Conservation (phyloP, 2,329 filamentous ascomycete species). For the Thielaviopsis ethacetica region DNA sequence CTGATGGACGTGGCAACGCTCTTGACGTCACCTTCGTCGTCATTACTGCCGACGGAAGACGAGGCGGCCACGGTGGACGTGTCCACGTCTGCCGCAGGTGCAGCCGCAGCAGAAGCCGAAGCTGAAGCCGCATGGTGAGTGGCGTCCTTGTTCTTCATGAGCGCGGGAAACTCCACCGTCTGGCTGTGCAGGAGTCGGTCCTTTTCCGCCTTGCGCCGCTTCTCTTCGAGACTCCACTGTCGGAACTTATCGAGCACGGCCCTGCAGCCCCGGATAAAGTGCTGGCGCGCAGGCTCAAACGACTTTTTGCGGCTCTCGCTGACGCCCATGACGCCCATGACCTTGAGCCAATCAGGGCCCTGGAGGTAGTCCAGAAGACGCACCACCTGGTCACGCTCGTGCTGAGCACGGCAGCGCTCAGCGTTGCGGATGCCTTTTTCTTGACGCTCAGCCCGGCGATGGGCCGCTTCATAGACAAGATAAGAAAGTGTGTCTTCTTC, state of each 20-base stretch:
- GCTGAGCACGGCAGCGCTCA: conserved; percentile 47
- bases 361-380: conserved; percentile 64
- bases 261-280: conserved; percentile 73
- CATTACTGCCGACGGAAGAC: conserved; percentile 15
- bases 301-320: conserved; percentile 75
- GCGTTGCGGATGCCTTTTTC: conserved; percentile 48
- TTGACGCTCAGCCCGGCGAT: conserved; percentile 41
- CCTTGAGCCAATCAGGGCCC: conserved; percentile 80
- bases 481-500: conserved; percentile 39
- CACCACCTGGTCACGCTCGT: conserved; percentile 49
- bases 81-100: conserved; percentile 14
- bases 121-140: conserved; percentile 15
- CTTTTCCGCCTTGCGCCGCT: conserved; percentile 59
- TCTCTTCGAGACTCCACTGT: conserved; percentile 79
- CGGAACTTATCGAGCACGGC: conserved; percentile 75
- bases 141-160: conserved; percentile 14
- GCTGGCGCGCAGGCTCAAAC: conserved; percentile 69
- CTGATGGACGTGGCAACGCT: conserved; percentile 12
- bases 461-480: conserved; percentile 33
- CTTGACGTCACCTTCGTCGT: conserved; percentile 15
- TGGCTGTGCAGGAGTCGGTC: conserved; percentile 35
- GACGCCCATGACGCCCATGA: conserved; percentile 75
- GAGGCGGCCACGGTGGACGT: conserved; percentile 17
- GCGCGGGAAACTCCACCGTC: conserved; percentile 12
- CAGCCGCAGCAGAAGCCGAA: conserved; percentile 15